Conservation (phyloP, 1,284 basidiomycete species). For the Marasmius sp. region DNA sequence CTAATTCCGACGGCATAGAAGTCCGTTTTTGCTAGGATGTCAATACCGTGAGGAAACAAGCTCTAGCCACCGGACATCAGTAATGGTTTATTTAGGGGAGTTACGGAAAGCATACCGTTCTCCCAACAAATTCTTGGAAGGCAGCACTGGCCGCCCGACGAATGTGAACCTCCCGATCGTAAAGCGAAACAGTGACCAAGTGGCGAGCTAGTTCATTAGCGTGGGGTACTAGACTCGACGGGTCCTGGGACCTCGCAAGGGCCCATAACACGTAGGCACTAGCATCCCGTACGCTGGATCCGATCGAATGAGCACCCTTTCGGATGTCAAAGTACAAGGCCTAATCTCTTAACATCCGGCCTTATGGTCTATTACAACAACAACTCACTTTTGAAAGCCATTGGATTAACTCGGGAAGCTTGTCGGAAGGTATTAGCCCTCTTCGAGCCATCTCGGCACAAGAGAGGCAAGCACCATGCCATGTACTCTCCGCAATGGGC, state of each 20-base stretch:
- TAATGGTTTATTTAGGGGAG: conserved; percentile 9
- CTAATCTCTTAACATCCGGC: conserved; percentile 36
- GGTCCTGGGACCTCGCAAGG: conserved; percentile 76
- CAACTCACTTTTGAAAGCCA: conserved; percentile 76
- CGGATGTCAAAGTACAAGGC: conserved; percentile 92
- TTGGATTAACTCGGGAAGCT: conserved; percentile 62
- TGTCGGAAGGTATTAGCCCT: conserved; percentile 62
- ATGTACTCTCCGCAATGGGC: conserved; percentile 79
- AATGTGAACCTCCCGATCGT: conserved; percentile 93
- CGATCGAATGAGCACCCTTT: conserved; percentile 90
- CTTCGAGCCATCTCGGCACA: conserved; percentile 91
- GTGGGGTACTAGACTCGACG: conserved; percentile 60
- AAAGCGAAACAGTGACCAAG: conserved; percentile 79
- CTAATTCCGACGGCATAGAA: conserved; percentile 92
- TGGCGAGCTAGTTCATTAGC: conserved; percentile 66
- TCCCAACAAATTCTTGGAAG: conserved; percentile 95
- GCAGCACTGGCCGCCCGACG: conserved; percentile 97
- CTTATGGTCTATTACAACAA: conserved; percentile 10
- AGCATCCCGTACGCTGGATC: conserved; percentile 92
- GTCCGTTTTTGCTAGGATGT: conserved; percentile 88
- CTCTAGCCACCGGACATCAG: conserved; percentile 45
- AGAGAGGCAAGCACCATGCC: conserved; percentile 94
- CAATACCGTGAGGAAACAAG: conserved; percentile 92
- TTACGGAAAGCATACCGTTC: conserved; percentile 64
- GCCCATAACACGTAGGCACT: conserved; percentile 97